These are phyloP conservation scores for Candida golubevii DNA, from an alignment of 805 yeast genomes.

Conservation along the genomic window DNA sequence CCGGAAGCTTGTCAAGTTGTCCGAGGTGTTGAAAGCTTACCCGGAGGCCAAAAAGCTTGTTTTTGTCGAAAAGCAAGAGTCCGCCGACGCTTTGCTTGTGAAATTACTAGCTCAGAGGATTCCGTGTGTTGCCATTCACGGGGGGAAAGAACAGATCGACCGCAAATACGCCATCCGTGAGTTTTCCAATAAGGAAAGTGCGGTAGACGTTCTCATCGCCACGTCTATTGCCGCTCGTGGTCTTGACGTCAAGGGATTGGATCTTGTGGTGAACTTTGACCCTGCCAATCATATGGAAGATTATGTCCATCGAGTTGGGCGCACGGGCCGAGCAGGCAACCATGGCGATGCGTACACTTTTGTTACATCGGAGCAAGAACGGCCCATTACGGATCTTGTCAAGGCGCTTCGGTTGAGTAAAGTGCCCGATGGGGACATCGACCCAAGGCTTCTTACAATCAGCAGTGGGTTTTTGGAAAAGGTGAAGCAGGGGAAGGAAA, in stretches of 20 bases:
- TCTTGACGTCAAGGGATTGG: constrained; percentile 81
- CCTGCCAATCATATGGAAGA: constrained; percentile 68
- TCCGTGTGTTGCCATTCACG: constrained; percentile 72
- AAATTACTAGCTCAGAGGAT: constrained; percentile 51
- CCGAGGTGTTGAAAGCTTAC: constrained; percentile 52
- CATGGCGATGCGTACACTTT: constrained; percentile 59
- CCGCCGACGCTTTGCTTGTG: constrained; percentile 68
- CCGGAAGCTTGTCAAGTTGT: constrained; percentile 50
- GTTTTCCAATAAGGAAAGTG: constrained; percentile 52
- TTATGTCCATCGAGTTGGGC: constrained; percentile 91
- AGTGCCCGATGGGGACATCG: constrained; percentile 40
- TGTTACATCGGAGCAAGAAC: constrained; percentile 55
- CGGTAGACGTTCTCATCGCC: constrained; percentile 67
- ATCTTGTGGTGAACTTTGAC: constrained; percentile 68
- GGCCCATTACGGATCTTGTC: constrained; percentile 63
- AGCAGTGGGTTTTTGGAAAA: constrained; percentile 55
- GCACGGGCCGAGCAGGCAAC: constrained; percentile 91
- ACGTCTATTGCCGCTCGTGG: constrained; percentile 97
- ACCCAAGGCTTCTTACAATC: constrained; percentile 46
- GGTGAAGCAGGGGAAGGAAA: constrained; percentile 61
- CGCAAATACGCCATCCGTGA: constrained; percentile 69
- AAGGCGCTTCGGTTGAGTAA: constrained; percentile 62
- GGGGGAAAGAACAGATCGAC: constrained; percentile 86
- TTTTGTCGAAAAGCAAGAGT: constrained; percentile 85
- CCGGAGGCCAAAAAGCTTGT: constrained; percentile 56